Conservation (phyloP, 1,139 yeast species). For the Saccharomyces hybrid region DNA sequence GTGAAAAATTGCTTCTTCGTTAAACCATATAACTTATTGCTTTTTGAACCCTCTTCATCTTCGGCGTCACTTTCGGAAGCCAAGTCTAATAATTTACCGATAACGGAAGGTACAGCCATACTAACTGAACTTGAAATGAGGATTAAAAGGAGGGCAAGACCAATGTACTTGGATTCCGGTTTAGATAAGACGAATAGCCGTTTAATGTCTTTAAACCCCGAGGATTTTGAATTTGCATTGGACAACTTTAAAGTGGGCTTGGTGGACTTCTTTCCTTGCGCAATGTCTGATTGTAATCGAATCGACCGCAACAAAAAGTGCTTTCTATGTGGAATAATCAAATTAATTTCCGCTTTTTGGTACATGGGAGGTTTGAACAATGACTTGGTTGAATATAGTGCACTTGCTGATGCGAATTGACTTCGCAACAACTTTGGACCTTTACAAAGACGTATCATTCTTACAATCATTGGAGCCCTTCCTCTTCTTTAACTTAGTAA, state of each 20-base stretch:
- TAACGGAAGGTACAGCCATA: slow-evolving; percentile 71
- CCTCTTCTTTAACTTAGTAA: neutral
- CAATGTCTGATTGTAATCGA: neutral
- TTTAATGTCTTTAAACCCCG: slow-evolving; percentile 34
- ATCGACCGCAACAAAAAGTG: neutral
- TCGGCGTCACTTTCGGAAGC: slow-evolving; percentile 26
- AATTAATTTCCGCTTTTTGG: neutral
- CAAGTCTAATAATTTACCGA: slow-evolving; percentile 69
- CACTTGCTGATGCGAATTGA: slow-evolving; percentile 2
- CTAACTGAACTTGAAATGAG: slow-evolving; percentile 54
- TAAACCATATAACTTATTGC: slow-evolving; percentile 39
- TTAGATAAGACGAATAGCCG: slow-evolving; percentile 46
- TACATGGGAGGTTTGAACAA: slow-evolving; percentile 4
- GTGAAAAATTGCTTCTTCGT: slow-evolving; percentile 43
- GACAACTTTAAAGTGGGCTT: slow-evolving; percentile 1
- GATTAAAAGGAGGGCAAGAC: slow-evolving; percentile 55
- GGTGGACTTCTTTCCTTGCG: slow-evolving; percentile 3
- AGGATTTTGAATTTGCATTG: slow-evolving; percentile 8
- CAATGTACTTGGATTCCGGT: slow-evolving; percentile 44
- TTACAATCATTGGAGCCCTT: neutral
- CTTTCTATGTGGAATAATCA: neutral
- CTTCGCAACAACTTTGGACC: neutral
- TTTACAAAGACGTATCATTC: neutral
- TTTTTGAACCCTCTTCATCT: slow-evolving; percentile 25
- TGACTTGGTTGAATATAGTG: slow-evolving; percentile 4